Evolutionary conservation across 2,329 filamentous ascomycete species (phyloP), one percentile per base, ranked within the genome.

Genomic region (Hymenotorrendiella dingleyae): DNA sequence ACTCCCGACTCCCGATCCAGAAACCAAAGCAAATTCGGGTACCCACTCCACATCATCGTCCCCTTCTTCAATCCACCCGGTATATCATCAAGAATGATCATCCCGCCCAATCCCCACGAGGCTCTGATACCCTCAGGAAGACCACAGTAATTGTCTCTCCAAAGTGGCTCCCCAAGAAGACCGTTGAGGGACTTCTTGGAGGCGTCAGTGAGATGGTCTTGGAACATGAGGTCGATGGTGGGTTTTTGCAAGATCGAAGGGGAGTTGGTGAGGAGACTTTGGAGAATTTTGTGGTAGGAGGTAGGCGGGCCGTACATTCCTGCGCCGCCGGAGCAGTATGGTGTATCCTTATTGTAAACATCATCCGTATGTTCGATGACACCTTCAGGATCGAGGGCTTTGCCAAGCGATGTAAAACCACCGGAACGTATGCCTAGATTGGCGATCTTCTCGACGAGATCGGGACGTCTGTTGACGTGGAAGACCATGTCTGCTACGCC

Each of bases 181-280:
- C 28, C 62, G 60, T 20, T 62, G 52, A 26, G 52, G 36, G 16
- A 48, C 36, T 54, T 30, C 26, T 50, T 48, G 10, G 49, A 29
- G 32, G 52, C 49, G 0, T 48, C 42, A 3, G 48, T 58, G 0
- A 78, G 64, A 33, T 73, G 73, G 0, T 71, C 62, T 42, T 61
- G 49, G 48, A 76, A 76, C 60, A 77, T 65, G 26, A 60, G 47
- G 1, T 67, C 60, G 0, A 68, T 62, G 0, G 65, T 71, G 3
- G 56, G 56, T 0, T 62, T 58, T 19, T 58, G 62, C 8, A 78
- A 62, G 1, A 78, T 48, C 29, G 64, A 68, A 4, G 65, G 69
- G 40, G 77, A 72, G 32, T 76, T 67, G 3, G 60, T 56, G 0
- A 75, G 62, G 2, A 78, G 51, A 4, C 69, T 72, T 4, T 58